Evolutionary conservation across 2,329 filamentous ascomycete species (phyloP).

Genomic region (Huntiella savannae): DNA sequence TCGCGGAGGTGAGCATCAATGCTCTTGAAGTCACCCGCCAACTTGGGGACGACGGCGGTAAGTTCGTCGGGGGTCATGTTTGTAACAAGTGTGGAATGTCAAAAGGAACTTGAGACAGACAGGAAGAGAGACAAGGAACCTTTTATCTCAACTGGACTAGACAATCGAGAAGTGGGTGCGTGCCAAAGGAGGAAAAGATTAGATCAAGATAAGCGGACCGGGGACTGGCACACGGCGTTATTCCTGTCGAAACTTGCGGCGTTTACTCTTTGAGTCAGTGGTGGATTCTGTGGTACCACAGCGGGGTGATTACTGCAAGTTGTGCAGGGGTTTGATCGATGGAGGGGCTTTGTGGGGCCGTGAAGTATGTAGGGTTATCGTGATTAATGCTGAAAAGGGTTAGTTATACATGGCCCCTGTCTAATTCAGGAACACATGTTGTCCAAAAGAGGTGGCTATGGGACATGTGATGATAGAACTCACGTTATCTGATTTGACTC

Average conservation of each 20-base stretch:
- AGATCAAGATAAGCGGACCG: not conserved
- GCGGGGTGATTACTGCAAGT: slow-evolving; percentile 5
- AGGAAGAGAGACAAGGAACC: not conserved
- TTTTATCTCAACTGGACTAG: not conserved
- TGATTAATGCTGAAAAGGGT: too few species aligned
- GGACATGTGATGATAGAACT: not conserved
- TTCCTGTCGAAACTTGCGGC: not conserved
- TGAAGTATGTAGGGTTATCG: too few species aligned
- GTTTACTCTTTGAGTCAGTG: slow-evolving; percentile 6
- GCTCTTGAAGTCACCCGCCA: slow-evolving; percentile 58
- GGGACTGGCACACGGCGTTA: not conserved
- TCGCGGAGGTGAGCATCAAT: slow-evolving; percentile 56
- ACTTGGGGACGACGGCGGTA: slow-evolving; percentile 28
- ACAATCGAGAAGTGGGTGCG: not conserved
- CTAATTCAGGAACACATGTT: too few species aligned
- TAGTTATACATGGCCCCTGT: too few species aligned
- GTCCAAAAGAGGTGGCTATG: not conserved
- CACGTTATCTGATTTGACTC: slow-evolving; percentile 1
- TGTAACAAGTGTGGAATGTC: slow-evolving; percentile 5
- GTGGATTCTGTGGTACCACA: slow-evolving; percentile 7
- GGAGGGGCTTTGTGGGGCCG: slow-evolving; percentile 1
- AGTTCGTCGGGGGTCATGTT: slow-evolving; percentile 40
- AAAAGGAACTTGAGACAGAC: slow-evolving; percentile 1
- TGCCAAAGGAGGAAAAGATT: not conserved
- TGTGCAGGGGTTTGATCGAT: not conserved